phyloP scores from a whole-genome alignment of 148 eudicot genomes.

The Vaccinium vitisidaea region DNA sequence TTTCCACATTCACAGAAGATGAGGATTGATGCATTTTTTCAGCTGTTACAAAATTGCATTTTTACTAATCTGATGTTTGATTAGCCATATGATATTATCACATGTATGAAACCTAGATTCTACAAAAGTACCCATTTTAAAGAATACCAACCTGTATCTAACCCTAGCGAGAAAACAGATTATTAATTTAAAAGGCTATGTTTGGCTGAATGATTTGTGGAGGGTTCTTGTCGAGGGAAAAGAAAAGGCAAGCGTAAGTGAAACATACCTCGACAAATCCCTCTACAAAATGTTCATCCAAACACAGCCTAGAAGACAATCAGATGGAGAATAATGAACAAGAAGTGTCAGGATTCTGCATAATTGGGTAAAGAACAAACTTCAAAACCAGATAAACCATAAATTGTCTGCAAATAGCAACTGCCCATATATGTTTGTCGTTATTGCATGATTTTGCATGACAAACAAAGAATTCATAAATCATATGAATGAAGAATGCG shows the following conservation, averaged over 20 bases:
- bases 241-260: background rate
- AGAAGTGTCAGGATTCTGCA: background rate
- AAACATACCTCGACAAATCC: background rate
- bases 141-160: background rate
- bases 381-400: background rate
- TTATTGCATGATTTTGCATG: background rate
- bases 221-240: background rate
- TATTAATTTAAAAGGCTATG: background rate
- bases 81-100: background rate
- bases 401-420: background rate
- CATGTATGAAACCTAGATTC: background rate
- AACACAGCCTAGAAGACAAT: background rate
- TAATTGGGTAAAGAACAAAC: background rate
- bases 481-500: background rate
- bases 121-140: background rate
- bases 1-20: background rate
- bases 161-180: background rate
- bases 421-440: background rate
- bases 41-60: background rate
- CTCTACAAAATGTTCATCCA: background rate
- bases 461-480: background rate
- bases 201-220: background rate
- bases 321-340: background rate
- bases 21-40: background rate
- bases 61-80: background rate